Evolutionary conservation across 2,329 filamentous ascomycete genomes (phyloP).

Genomic region (Aspergillus sergii): DNA sequence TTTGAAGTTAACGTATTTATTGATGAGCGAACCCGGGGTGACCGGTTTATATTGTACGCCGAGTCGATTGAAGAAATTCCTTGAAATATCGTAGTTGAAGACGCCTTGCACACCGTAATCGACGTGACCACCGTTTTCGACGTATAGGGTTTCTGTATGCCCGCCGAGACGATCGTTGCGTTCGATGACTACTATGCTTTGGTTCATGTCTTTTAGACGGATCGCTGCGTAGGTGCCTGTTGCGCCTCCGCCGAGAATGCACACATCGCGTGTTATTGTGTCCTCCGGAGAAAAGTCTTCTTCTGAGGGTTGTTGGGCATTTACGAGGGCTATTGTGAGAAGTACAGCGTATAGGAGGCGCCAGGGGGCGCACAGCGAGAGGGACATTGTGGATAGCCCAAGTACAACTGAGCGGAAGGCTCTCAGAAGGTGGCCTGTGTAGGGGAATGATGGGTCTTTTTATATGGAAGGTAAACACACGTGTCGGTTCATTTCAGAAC

Average conservation of each 20-base stretch:
- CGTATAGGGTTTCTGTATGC: slow-evolving; percentile 38
- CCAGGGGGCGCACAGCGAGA: background rate
- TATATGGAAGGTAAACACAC: background rate
- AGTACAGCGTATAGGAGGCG: background rate
- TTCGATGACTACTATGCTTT: slow-evolving; percentile 40
- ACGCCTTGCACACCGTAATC: slow-evolving; percentile 39
- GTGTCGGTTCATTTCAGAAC: background rate
- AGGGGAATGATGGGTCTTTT: background rate
- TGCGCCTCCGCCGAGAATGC: slow-evolving; percentile 40
- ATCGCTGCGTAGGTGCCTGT: slow-evolving; percentile 39
- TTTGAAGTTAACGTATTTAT: slow-evolving; percentile 33
- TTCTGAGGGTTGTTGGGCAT: background rate
- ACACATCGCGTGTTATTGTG: slow-evolving; percentile 32
- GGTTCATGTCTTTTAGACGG: slow-evolving; percentile 30
- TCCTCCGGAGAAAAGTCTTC: slow-evolving; percentile 2
- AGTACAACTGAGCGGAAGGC: background rate
- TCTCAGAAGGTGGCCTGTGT: too few relatives aligned
- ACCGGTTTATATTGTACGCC: slow-evolving; percentile 26
- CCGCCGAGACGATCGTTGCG: slow-evolving; percentile 37
- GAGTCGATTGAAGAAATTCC: slow-evolving; percentile 32
- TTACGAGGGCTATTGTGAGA: background rate
- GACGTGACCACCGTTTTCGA: slow-evolving; percentile 29
- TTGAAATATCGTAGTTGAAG: slow-evolving; percentile 33
- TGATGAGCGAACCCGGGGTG: slow-evolving; percentile 19
- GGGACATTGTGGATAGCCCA: background rate